Evolutionary conservation across 2,329 filamentous ascomycete genomes (phyloP), one percentile per base, ranked within the genome.

Genomic region (Exophiala bonariae): DNA sequence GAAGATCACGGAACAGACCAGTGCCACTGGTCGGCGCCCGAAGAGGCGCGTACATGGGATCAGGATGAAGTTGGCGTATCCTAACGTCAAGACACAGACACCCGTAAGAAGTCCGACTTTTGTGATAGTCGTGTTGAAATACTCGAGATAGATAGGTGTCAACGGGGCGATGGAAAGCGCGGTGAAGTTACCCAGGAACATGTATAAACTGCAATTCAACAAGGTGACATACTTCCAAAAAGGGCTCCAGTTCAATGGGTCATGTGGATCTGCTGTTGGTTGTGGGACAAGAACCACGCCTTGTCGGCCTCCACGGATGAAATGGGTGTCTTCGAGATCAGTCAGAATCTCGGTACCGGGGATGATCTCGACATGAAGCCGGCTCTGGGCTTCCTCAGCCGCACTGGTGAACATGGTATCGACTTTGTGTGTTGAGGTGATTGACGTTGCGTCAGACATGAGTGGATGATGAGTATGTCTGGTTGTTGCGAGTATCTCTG

Each of bases 241-340:
- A 3, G 61, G 59, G 19, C 57, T 71, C 75, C 74, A 77, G 49
- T 78, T 77, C 67, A 71, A 53, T 10, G 68, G 67, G 47, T 68
- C 63, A 42, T 69, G 69, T 14, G 64, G 65, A 50, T 69, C 60
- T 30, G 57, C 59, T 0, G 65, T 65, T 3, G 70, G 69, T n/a
- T 66, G 47, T 2, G 69, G 69, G 26, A 77, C 72, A 8, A 77
- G 65, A 4, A 75, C 73, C 13, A 33, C 30, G 14, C 23, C 26
- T 22, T 30, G 31, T 26, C 71, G 65, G 17, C 65, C 61, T 57
- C 64, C 61, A 44, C 83, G 83, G 58, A 84, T 79, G 56, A 85
- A 84, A 61, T 83, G 81, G 63, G 82, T 78, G 1, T 68, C 68
- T 20, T 78, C 80, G 28, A 83, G 74, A 68, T 85, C 77, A 7